These are phyloP conservation scores for Handroanthus guayacan DNA, from an alignment of 257 asterid species.

Conservation along the genomic window DNA sequence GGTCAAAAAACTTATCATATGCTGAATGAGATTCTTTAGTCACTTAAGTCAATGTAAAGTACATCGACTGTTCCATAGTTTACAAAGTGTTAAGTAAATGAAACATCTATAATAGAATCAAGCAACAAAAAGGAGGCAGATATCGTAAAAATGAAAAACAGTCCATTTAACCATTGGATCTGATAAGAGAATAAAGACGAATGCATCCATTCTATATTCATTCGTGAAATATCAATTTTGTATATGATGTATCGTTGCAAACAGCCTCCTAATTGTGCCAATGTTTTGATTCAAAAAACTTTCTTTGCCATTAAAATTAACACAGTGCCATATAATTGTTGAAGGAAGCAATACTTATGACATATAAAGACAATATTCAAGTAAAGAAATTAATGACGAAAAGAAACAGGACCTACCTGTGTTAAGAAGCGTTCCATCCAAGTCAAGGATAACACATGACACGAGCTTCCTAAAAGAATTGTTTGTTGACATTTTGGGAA, in stretches of 20 bases:
- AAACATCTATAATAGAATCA: not conserved
- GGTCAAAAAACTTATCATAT: constrained; percentile 14
- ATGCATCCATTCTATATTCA: constrained; percentile 6
- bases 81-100: not conserved
- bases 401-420: constrained; percentile 61
- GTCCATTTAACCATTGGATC: not conserved
- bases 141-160: constrained; percentile 5
- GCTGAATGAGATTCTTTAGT: constrained; percentile 12
- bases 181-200: not conserved
- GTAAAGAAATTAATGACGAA: not conserved
- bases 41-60: constrained; percentile 13
- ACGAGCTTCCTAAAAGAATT: constrained; percentile 64
- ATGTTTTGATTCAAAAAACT: not conserved
- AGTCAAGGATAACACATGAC: constrained; percentile 82
- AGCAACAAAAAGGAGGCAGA: not conserved
- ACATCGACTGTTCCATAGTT: not conserved
- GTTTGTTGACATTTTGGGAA: constrained; percentile 45
- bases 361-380: constrained; percentile 7
- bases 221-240: constrained; percentile 5
- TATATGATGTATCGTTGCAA: not conserved
- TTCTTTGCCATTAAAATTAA: constrained; percentile 14
- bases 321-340: constrained; percentile 14
- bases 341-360: constrained; percentile 6
- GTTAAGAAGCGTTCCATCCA: constrained; percentile 93
- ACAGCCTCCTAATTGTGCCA: constrained; percentile 2